These are phyloP conservation scores for Cyathus olla DNA, from an alignment of 1,284 basidiomycete species.

Conservation along the genomic window DNA sequence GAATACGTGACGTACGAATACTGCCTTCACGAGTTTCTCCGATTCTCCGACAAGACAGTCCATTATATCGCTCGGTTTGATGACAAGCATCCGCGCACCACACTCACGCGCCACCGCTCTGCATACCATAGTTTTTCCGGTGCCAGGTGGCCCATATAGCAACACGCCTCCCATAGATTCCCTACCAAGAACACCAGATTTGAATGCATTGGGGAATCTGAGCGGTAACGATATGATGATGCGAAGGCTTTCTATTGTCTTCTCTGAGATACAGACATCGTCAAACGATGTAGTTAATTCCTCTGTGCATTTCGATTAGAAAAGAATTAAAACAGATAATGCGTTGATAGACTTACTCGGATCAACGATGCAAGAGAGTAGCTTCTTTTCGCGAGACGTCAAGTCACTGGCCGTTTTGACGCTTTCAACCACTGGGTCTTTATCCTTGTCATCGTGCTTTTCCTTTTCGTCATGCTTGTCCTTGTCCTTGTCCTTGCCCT, in stretches of 20 bases:
- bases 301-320: not conserved
- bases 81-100: conserved; percentile 13
- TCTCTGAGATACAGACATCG: conserved; percentile 15
- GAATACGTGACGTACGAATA: conserved; percentile 72
- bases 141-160: conserved; percentile 22
- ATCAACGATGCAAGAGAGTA: conserved; percentile 15
- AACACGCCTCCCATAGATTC: conserved; percentile 20
- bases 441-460: not conserved
- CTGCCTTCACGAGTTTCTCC: conserved; percentile 83
- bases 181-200: conserved; percentile 16
- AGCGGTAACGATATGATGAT: conserved; percentile 20
- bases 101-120: conserved; percentile 20
- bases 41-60: conserved; percentile 97
- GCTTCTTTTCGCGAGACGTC: conserved; percentile 7
- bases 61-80: conserved; percentile 53
- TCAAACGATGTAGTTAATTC: conserved; percentile 16
- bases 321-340: not conserved
- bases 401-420: conserved; percentile 8
- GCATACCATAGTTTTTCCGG: conserved; percentile 23
- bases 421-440: conserved; percentile 10
- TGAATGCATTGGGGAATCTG: conserved; percentile 16
- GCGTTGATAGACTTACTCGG: conserved; percentile 3
- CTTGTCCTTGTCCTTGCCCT: not conserved
- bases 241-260: conserved; percentile 17
- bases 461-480: not conserved